Conservation (phyloP, 192 early-diverging fungal genomes). For the Cetraspora pellucida region DNA sequence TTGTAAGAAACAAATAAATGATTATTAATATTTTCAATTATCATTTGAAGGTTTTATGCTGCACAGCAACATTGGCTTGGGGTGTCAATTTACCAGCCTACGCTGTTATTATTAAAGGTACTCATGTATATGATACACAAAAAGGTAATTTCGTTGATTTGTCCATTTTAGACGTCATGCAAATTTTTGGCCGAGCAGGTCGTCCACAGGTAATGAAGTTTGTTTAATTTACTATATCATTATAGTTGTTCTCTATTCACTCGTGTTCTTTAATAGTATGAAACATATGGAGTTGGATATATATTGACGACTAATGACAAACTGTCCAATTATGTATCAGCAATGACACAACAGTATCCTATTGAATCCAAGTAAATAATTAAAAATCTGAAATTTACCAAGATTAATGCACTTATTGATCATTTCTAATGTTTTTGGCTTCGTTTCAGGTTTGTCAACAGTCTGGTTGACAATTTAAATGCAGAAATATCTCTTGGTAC, state of each 20-base stretch:
- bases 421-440: neutral
- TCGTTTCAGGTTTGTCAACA: slow-evolving; percentile 67
- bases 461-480: slow-evolving; percentile 93
- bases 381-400: too few relatives aligned
- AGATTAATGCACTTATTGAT: too few relatives aligned
- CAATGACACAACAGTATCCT: slow-evolving; percentile 94
- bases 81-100: slow-evolving; percentile 98
- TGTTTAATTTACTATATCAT: neutral
- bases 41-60: slow-evolving; percentile 74
- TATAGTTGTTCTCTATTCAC: slow-evolving; percentile 20
- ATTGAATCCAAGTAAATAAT: slow-evolving; percentile 80
- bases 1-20: neutral
- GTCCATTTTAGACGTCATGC: slow-evolving; percentile 97
- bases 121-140: slow-evolving; percentile 91
- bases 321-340: slow-evolving; percentile 88
- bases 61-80: slow-evolving; percentile 99
- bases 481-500: slow-evolving; percentile 97
- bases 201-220: slow-evolving; percentile 63
- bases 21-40: neutral
- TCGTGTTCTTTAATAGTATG: slow-evolving; percentile 61
- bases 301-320: slow-evolving; percentile 95
- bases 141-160: slow-evolving; percentile 94
- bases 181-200: slow-evolving; percentile 99
- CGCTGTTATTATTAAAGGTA: slow-evolving; percentile 98
- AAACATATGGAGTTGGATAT: slow-evolving; percentile 89